Base-by-base conservation (phyloP, 129 eudicot species). In the Centella asiatica region DNA sequence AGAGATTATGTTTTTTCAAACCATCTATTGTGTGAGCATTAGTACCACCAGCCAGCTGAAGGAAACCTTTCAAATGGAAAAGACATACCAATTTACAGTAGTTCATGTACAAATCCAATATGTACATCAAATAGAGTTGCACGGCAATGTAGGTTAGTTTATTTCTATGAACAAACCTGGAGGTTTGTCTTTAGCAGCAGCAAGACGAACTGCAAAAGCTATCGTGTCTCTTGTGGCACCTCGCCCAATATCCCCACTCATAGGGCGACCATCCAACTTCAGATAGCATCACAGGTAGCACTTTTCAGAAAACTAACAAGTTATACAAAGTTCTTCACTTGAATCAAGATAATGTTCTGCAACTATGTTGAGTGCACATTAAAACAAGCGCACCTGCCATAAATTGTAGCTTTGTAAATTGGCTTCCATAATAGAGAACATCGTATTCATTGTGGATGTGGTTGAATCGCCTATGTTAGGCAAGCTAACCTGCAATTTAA, bases 171-270 rank as follows among this genome's bases (percentile, higher is more conserved):
- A 62, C 80, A 75, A 58, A 90, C 97, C 95, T 3, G 55, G 85
- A 40, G 98, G 98, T 70, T 62, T 77, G 60, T 81, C 81, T 14
- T 67, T 72, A 58, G 78, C 69, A 60, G 85, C 68, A 72, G 87
- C 94, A 77, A 92, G 60, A 20, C 73, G 78, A 26, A 53, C 77
- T 52, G 90, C 95, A 66, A 92, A 92, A 72, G 87, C 67, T 63
- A 92, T 72, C 36, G 90, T 80, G 69, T 84, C 88, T 67, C 94
- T 80, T 23, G 98, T 92, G 66, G 98, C 90, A 54, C 98, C 98
- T 71, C 90, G 85, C 23, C 99, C 99, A 55, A 87, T 87, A 72
- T 92, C 99, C 69, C 99, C 99, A 62, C 99, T 92, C 99, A 92
- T 92, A 15, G 99, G 99, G 3, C 99, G 95, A 53, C 99, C 99